Evolutionary conservation across 208 protist species (phyloP), one percentile per base, ranked within the genome.

Genomic region (Angomonas deanei): DNA sequence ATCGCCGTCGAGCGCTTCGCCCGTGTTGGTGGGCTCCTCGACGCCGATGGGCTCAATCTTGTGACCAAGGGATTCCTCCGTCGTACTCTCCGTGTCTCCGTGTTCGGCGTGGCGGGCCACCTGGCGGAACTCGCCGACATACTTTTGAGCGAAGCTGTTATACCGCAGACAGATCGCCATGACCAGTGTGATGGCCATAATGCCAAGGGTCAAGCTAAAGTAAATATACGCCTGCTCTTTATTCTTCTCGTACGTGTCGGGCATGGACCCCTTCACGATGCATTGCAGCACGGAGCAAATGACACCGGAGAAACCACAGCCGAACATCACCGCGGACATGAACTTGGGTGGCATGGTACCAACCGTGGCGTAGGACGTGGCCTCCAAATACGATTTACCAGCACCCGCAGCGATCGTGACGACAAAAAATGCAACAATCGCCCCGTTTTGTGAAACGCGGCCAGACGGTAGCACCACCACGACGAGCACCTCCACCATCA

Each of bases 261-360:
- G 19, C 75, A 92, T 84, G 23, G 82, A 78, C 0, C 66, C 86
- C 66, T 95, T 95, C 39, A 91, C 80, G 68, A 95, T 87, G 68
- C 89, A 88, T 75, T 91, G 86, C 63, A 95, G 67, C 56, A 77
- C 55, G 0, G 82, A 88, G 19, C 80, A 46, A 26, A 86, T 77
- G 5, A 91, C 72, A 24, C 89, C 89, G 10, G 81, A 88, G 63
- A 86, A 78, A 52, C 81, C 82, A 42, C 79, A 88, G 61, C 92
- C 92, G 70, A 86, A 82, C 90, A 97, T 96, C 33, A 93, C 61
- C 11, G 84, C 85, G 19, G 86, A 82, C 77, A 88, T 94, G 61
- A 93, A 96, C 65, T 86, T 82, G 3, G 77, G 57, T 46, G 83
- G 82, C 76, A 96, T 86, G 8, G 68, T 76, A 31, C 78, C 78